phyloP scores from a whole-genome alignment of 306 rosid species.

The Cucumis cinereus region DNA sequence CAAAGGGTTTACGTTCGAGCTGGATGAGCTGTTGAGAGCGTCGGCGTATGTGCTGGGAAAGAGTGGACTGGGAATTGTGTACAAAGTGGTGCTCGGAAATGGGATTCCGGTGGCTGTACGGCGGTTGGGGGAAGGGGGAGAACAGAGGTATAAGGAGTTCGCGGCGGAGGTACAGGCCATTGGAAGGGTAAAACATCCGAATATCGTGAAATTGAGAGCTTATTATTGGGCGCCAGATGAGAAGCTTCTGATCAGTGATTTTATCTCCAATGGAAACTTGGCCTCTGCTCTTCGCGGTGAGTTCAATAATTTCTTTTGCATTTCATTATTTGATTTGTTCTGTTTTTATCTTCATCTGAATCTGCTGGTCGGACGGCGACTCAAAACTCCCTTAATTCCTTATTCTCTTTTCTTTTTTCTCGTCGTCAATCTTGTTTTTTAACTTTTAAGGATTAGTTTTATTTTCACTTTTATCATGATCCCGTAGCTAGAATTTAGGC shows the following conservation, averaged over 20 bases:
- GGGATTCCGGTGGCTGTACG: constrained; percentile 97
- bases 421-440: neutral
- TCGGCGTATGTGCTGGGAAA: constrained; percentile 96
- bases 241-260: constrained; percentile 91
- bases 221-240: constrained; percentile 96
- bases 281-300: constrained; percentile 69
- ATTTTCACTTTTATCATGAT: neutral
- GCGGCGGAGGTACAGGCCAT: constrained; percentile 82
- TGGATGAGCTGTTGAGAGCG: constrained; percentile 85
- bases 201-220: constrained; percentile 68
- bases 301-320: neutral
- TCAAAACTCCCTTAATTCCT: neutral
- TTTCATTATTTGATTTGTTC: neutral
- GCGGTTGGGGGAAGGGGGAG: constrained; percentile 92
- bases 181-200: constrained; percentile 87
- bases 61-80: constrained; percentile 94
- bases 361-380: neutral
- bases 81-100: constrained; percentile 87
- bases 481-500: neutral
- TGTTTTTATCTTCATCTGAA: neutral
- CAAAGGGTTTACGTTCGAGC: constrained; percentile 73
- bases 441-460: neutral
- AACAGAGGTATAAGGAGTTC: constrained; percentile 86
- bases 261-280: constrained; percentile 80
- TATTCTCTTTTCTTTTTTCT: neutral